Evolutionary conservation across 2,329 filamentous ascomycete species (phyloP).

Genomic region (Microascus cirrosus): DNA sequence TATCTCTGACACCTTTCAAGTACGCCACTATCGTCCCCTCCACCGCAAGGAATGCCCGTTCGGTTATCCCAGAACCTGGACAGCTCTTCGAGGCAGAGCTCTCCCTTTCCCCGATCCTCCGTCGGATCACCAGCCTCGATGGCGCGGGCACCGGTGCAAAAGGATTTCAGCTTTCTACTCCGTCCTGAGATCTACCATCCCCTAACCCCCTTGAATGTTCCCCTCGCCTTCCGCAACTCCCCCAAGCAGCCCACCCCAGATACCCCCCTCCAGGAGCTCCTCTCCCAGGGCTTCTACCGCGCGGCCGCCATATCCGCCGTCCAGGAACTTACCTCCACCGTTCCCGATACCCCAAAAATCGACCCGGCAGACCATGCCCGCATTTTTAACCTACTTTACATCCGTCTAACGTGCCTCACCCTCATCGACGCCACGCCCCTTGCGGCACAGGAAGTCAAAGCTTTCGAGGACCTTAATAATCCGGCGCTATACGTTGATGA

Average conservation of each 20-base stretch:
- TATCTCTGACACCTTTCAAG: background rate
- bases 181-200: conserved; percentile 75
- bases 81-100: background rate
- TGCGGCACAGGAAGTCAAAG: conserved; percentile 56
- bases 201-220: conserved; percentile 51
- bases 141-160: conserved; percentile 15
- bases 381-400: conserved; percentile 72
- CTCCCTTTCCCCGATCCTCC: background rate
- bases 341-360: conserved; percentile 22
- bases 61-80: background rate
- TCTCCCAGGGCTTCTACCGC: conserved; percentile 67
- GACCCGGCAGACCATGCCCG: conserved; percentile 45
- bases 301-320: conserved; percentile 61
- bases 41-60: background rate
- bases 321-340: conserved; percentile 44
- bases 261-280: conserved; percentile 55
- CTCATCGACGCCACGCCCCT: conserved; percentile 63
- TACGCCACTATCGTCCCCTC: background rate
- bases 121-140: conserved; percentile 3
- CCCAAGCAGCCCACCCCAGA: conserved; percentile 50
- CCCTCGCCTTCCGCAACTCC: conserved; percentile 57
- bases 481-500: conserved; percentile 43
- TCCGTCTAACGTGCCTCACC: conserved; percentile 69
- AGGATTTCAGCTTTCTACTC: conserved; percentile 73
- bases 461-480: conserved; percentile 50